Conservation (phyloP, 805 yeast genomes). For the Tetrapisispora iriomotensis region DNA sequence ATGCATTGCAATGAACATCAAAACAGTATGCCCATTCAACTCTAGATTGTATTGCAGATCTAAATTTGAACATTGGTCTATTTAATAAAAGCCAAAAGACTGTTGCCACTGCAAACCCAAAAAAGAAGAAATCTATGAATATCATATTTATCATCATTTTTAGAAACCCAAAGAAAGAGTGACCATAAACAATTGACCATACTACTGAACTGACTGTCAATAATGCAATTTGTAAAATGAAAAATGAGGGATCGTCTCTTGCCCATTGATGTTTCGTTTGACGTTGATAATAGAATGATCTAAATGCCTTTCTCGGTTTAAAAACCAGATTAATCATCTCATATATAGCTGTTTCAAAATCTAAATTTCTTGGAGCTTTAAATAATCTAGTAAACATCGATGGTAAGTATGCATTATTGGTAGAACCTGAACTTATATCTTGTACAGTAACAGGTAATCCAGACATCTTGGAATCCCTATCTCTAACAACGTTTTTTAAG, state of each 20-base stretch:
- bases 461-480: neutral
- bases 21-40: constrained; percentile 91
- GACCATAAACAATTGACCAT: constrained; percentile 81
- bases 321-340: constrained; percentile 67
- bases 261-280: constrained; percentile 76
- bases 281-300: constrained; percentile 70
- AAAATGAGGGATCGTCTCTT: constrained; percentile 86
- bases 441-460: constrained; percentile 3
- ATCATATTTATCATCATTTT: constrained; percentile 75
- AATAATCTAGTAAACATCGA: constrained; percentile 37
- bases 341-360: constrained; percentile 90
- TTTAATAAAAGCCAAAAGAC: constrained; percentile 65
- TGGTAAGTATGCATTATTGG: constrained; percentile 18
- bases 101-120: constrained; percentile 64
- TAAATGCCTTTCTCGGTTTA: constrained; percentile 73
- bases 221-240: constrained; percentile 58
- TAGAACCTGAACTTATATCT: constrained; percentile 1
- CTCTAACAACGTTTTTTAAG: too few species aligned
- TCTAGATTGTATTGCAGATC: constrained; percentile 9
- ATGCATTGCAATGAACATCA: constrained; percentile 90
- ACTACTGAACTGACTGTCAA: constrained; percentile 68
- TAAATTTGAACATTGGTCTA: constrained; percentile 43
- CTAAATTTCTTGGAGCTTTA: constrained; percentile 64
- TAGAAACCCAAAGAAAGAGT: constrained; percentile 47
- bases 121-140: constrained; percentile 63